Evolutionary conservation across 2,329 filamentous ascomycete genomes (phyloP).

Genomic region (Phaeosphaeria sp.): DNA sequence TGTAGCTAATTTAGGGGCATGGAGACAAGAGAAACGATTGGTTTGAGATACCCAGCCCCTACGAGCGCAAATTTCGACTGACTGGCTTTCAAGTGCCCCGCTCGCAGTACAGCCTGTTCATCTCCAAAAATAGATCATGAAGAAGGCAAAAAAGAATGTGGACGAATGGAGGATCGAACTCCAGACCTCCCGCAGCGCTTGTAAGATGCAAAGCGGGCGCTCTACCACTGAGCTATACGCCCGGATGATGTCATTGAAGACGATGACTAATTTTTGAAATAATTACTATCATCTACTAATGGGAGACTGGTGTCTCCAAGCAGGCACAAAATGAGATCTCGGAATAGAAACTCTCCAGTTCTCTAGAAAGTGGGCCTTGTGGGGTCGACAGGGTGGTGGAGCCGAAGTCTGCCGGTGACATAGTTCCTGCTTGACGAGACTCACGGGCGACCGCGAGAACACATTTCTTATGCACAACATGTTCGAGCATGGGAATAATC

Average conservation of each 20-base stretch:
- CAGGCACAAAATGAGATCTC: too few species aligned
- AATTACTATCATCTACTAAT: background rate
- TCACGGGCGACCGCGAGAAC: background rate
- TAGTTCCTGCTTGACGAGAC: background rate
- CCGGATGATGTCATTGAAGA: conserved; percentile 9
- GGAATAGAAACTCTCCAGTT: too few species aligned
- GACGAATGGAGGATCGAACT: conserved; percentile 14
- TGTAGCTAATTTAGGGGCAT: too few species aligned
- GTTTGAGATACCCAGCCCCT: too few species aligned
- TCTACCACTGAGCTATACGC: conserved; percentile 50
- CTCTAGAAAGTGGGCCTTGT: background rate
- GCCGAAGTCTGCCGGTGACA: background rate
- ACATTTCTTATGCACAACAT: background rate
- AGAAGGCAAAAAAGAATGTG: conserved; percentile 3
- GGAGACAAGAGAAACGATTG: background rate
- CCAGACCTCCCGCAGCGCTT: conserved; percentile 11
- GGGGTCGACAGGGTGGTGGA: background rate
- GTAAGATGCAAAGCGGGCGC: conserved; percentile 47
- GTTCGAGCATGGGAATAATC: background rate
- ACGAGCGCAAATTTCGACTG: too few species aligned
- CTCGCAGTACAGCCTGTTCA: too few species aligned
- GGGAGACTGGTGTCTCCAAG: too few species aligned
- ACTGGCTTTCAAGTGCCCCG: too few species aligned
- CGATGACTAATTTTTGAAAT: background rate
- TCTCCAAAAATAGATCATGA: background rate